Evolutionary conservation across 192 early-diverging fungal species (phyloP).

Genomic region (Obelidium mucronatum): DNA sequence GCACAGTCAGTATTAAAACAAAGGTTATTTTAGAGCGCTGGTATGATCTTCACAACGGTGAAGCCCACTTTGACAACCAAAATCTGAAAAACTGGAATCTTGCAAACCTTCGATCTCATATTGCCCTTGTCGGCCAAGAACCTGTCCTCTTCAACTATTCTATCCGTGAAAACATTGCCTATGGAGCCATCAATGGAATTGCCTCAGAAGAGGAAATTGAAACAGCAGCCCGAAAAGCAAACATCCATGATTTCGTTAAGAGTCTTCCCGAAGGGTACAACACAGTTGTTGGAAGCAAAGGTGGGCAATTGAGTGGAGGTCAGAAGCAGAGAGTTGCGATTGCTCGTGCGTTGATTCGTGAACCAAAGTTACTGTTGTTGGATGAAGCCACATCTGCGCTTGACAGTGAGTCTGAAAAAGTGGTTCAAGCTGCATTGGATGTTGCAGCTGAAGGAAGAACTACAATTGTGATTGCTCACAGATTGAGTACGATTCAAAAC

Average conservation of each 20-base stretch:
- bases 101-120: slow-evolving; percentile 68
- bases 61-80: slow-evolving; percentile 64
- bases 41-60: slow-evolving; percentile 76
- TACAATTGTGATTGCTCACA: slow-evolving; percentile 77
- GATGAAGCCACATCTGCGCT: slow-evolving; percentile 90
- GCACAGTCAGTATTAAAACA: neutral
- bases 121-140: slow-evolving; percentile 94
- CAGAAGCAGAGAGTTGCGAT: slow-evolving; percentile 57
- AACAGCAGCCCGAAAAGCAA: slow-evolving; percentile 74
- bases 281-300: slow-evolving; percentile 57
- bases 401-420: slow-evolving; percentile 80
- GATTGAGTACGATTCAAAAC: slow-evolving; percentile 85
- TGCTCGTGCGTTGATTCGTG: slow-evolving; percentile 73
- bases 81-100: slow-evolving; percentile 71
- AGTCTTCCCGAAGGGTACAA: slow-evolving; percentile 71
- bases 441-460: slow-evolving; percentile 74
- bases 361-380: slow-evolving; percentile 58
- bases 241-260: slow-evolving; percentile 72
- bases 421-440: slow-evolving; percentile 85
- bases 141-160: slow-evolving; percentile 89
- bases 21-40: slow-evolving; percentile 65
- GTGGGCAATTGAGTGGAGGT: slow-evolving; percentile 58
- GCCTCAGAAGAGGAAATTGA: slow-evolving; percentile 73
- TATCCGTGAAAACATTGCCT: slow-evolving; percentile 89
- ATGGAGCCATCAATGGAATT: slow-evolving; percentile 47